These are phyloP conservation scores for Lunasporangiospora selenospora DNA, from an alignment of 192 early-diverging fungal species.

Conservation along the genomic window DNA sequence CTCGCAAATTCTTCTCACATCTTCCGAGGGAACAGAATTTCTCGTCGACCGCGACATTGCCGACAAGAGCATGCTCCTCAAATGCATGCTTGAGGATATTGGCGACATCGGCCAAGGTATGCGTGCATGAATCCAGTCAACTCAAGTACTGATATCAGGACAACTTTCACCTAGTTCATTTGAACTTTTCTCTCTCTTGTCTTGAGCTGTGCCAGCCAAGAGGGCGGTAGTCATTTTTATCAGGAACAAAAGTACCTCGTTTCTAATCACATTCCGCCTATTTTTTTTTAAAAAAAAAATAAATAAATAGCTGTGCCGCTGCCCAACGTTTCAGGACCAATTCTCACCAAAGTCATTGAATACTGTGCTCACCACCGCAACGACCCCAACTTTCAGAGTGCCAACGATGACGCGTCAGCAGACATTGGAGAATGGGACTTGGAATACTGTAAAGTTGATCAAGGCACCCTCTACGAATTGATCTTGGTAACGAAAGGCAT, in stretches of 20 bases:
- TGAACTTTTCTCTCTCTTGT: not conserved
- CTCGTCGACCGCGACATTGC: slow-evolving; percentile 67
- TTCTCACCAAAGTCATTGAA: slow-evolving; percentile 86
- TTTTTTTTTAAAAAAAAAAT: slow-evolving; percentile 14
- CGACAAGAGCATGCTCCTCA: slow-evolving; percentile 73
- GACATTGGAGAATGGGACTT: slow-evolving; percentile 91
- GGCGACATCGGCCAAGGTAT: slow-evolving; percentile 62
- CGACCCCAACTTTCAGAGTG: slow-evolving; percentile 55
- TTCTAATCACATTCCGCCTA: no score
- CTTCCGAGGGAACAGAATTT: slow-evolving; percentile 62
- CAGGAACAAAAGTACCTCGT: no score
- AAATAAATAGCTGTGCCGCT: slow-evolving; percentile 73
- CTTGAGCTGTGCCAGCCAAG: no score
- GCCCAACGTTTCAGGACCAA: slow-evolving; percentile 90
- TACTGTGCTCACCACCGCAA: slow-evolving; percentile 88
- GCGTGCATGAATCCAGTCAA: not conserved
- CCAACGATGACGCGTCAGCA: slow-evolving; percentile 67
- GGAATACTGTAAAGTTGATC: slow-evolving; percentile 92
- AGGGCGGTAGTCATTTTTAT: no score
- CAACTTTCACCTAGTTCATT: not conserved
- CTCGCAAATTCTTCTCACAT: slow-evolving; percentile 49
- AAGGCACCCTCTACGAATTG: slow-evolving; percentile 92
- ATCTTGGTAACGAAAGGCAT: slow-evolving; percentile 62
- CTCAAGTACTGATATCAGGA: not conserved
- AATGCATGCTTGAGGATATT: slow-evolving; percentile 84